These are phyloP conservation scores for Leccinum aurantiacum DNA, from an alignment of 768 basidiomycete species.

Conservation along the genomic window DNA sequence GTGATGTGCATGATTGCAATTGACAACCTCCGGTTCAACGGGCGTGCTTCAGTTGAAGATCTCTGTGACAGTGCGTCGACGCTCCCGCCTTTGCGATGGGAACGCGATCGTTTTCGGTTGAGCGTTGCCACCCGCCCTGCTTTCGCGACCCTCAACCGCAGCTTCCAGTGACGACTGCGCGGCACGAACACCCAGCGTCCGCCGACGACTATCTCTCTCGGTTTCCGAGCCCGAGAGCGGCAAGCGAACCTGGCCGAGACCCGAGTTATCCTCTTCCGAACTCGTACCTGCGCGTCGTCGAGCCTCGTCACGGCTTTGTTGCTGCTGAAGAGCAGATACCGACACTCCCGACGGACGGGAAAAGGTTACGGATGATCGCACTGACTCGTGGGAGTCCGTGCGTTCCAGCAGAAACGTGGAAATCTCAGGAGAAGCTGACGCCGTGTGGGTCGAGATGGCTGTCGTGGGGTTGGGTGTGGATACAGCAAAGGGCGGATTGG, in stretches of 20 bases:
- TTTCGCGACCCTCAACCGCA: conserved; percentile 28
- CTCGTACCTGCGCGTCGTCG: conserved; percentile 35
- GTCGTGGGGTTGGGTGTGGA: conserved; percentile 64
- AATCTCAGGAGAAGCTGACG: conserved; percentile 45
- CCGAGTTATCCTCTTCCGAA: conserved; percentile 24
- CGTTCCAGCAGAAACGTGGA: conserved; percentile 38
- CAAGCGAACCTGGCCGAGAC: conserved; percentile 27
- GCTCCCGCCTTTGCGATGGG: conserved; percentile 37
- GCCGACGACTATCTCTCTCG: conserved; percentile 44
- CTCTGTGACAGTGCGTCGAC: conserved; percentile 53
- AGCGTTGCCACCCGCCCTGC: conserved; percentile 30
- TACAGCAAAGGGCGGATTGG: conserved; percentile 44
- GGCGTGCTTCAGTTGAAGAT: conserved; percentile 36
- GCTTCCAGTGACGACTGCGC: conserved; percentile 49
- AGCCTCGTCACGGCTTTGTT: conserved; percentile 41
- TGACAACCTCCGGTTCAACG: conserved; percentile 6
- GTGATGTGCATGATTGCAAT: conserved; percentile 8
- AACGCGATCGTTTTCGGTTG: conserved; percentile 39
- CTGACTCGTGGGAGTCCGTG: conserved; percentile 47
- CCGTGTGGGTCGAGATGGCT: conserved; percentile 64
- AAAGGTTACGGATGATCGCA: conserved; percentile 56
- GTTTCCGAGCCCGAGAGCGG: conserved; percentile 50
- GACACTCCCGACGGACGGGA: conserved; percentile 60
- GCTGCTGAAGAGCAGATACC: conserved; percentile 56
- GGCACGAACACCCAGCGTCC: conserved; percentile 39